Conservation (phyloP, 1,139 yeast genomes). For the Debaryomycetaceae sp. region DNA sequence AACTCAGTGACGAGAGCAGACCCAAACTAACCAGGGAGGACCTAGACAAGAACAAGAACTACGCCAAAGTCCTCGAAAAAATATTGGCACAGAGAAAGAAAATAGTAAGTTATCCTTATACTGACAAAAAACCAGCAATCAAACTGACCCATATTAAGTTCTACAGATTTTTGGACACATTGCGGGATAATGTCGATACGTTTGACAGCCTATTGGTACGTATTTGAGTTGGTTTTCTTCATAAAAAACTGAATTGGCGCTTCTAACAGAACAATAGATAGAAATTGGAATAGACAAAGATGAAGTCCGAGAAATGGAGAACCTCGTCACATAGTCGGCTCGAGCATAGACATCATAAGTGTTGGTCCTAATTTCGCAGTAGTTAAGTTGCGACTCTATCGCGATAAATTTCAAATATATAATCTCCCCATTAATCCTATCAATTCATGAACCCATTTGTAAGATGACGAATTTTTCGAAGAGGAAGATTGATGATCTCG, state of each 20-base stretch:
- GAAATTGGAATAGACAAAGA: constrained; percentile 7
- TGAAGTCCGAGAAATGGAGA: constrained; percentile 3
- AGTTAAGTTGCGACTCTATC: not conserved
- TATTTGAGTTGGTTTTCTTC: not conserved
- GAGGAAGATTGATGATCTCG: constrained; percentile 39
- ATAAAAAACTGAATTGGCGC: not conserved
- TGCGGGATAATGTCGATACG: constrained; percentile 8
- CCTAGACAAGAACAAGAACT: constrained; percentile 2
- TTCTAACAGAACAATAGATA: constrained; percentile 1
- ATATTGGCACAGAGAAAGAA: constrained; percentile 5
- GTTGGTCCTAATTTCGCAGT: not conserved
- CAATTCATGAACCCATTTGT: not conserved
- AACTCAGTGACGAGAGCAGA: not conserved
- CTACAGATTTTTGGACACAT: constrained; percentile 3
- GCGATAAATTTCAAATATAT: not conserved
- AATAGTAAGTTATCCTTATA: constrained; percentile 5
- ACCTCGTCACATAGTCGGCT: not conserved
- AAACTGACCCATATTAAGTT: constrained; percentile 3
- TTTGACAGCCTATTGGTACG: constrained; percentile 7
- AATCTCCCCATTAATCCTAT: not conserved
- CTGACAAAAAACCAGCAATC: not conserved
- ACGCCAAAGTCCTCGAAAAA: constrained; percentile 3
- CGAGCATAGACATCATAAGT: not conserved
- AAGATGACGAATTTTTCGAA: constrained; percentile 15
- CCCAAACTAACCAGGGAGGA: constrained; percentile 2